Base-by-base conservation (phyloP, 106 monocot genomes). In the Acorus gramineus region DNA sequence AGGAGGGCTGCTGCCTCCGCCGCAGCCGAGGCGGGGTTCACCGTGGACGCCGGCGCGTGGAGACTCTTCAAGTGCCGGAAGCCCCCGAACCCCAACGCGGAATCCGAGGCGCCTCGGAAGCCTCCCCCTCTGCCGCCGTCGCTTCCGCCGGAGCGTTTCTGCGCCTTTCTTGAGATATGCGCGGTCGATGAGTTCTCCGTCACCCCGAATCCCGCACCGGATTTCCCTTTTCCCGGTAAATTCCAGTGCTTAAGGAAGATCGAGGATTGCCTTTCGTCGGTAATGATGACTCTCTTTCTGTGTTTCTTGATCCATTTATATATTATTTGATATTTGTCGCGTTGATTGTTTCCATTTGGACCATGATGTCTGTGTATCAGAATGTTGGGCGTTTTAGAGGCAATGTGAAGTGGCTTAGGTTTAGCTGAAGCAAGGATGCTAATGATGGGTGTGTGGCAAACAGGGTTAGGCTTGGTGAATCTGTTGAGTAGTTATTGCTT, bases 151-250 rank as follows among this genome's bases (percentile, higher is more conserved):
- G 11, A 53, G 11, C 48, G 77, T 44, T 89, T 83, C 68, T 62
- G 74, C 4, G 71, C 71, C 50, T 70, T 84, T 42, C 72, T 98
- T 4, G 92, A 99, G 76, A 84, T 99, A 5, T 92, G 83, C 69
- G 76, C 83, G 11, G 88, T 81, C 1, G 72, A 79, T 5, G 98
- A 99, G 72, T 99, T 98, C 77, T 83, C 89, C 6, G 75, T 89
- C 51, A 53, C 74, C 2, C 85, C 89, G 5, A 69, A 82, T 51
- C 85, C 83, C 6, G 44, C 78, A 4, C 63, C 74, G 4, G 92
- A 75, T 5, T 75, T 58, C 50, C 42, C 46, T 0, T 99, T 81
- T 55, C 86, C 92, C 5, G 98, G 98, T 4, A 74, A 56, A 44
- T n/a, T 4, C 9, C 79, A 86, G 49, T 99, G 88, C 63, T 75